Base-by-base conservation (phyloP, 1,284 basidiomycete genomes). In the Volvariella surrecta region DNA sequence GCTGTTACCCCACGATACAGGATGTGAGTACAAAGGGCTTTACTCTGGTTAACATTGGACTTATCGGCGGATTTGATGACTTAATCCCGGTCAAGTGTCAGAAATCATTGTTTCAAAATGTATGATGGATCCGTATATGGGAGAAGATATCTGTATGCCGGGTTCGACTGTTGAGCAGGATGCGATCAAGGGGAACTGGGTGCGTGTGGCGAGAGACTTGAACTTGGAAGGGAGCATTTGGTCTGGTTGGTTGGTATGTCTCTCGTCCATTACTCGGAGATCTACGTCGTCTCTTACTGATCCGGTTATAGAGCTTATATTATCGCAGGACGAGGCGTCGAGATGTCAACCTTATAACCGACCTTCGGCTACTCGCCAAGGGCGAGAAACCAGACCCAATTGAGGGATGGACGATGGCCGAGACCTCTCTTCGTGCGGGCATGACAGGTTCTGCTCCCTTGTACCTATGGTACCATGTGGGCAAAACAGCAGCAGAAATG, bases 131-230 rank as follows among this genome's bases (percentile, higher is more conserved):
- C 79, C 87, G 1, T 59, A 66, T 3, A 59, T 81, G 32, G 63
- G 64, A 2, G 71, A 75, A 15, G 34, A 35, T 19, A 52, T 83
- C 9, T 95, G 93, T 57, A 61, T 65, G 1, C 90, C 92, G 0
- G 58, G 69, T 2, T 74, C 83, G 0, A 88, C 79, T 0, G 68
- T 72, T 7, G 84, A 86, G 50, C 62, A 82, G 28, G 89, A 93
- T 57, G 81, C 82, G 3, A 71, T 79, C 42, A 82, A 82, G 52
- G 91, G 91, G 0, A 87, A 83, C 55, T 95, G 92, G 92, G 89
- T 95, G 1, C 76, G 82, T 16, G 82, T 94, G 6, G 76, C 78
- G 16, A 70, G 80, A 15, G 82, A 93, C 58, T 61, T 95, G 24
- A 90, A 91, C 57, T 56, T 66, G 35, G 74, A 86, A 53, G 66